Evolutionary conservation across 1,284 basidiomycete genomes (phyloP), one percentile per base, ranked within the genome.

Genomic region (Takashimella tepidaria): DNA sequence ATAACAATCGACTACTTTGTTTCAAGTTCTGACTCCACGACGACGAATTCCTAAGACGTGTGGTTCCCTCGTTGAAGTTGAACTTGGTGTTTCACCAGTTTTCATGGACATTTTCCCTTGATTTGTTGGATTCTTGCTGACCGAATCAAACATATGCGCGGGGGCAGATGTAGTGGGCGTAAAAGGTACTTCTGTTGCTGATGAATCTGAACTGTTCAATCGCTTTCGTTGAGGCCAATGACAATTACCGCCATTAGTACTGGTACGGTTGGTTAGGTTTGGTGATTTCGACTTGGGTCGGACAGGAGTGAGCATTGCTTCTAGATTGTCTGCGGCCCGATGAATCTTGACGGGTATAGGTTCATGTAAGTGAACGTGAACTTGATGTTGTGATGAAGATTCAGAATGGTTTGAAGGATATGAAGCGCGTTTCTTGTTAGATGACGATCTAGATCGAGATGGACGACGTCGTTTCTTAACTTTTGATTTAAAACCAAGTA

Each of bases 31-130:
- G 25, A 50, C 48, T 6, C 55, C 48, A 5, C 59, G 55, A 10
- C 59, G 55, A 21, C 64, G 56, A 13, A 65, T 50, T 16, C 64
- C 67, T n/a, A 64, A 45, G 0, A 67, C 62, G 4, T 60, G 47
- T 10, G 57, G 52, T n/a, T 65, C 59, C 12, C 61, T 58, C 1
- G 56, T 62, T 5, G 56, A 37, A 8, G 10, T 16, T 37, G 31
- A 8, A 8, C 31, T 16, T 37, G 31, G 10, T 37, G 10, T 16
- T 37, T 8, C 31, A 8, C 10, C 31, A 8, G 31, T n/a, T n/a
- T n/a, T n/a, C 31, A 16, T 16, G 31, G 31, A 8, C 31, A 8
- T 37, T 37, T 8, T 37, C 31, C 31, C 10, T 8, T 37, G 31
- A 8, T 16, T 16, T 8, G 10, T 16, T 37, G n/a, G n/a, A n/a